phyloP scores from a whole-genome alignment of 2,329 filamentous ascomycete species.

The Apiospora saccharicola region DNA sequence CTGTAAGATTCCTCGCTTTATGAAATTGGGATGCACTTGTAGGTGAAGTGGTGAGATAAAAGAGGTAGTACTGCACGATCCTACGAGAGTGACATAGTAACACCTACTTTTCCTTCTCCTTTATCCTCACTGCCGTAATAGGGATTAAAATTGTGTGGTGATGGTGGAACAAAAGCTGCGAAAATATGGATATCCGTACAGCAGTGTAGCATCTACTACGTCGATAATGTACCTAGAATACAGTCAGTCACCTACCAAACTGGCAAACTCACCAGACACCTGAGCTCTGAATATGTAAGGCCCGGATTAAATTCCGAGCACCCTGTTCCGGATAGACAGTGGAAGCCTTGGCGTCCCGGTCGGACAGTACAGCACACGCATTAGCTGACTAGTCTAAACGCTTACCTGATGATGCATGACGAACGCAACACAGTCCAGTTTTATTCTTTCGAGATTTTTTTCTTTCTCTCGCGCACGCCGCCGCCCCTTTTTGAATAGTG shows the following conservation, averaged over 20 bases:
- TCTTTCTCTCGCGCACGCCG: background rate
- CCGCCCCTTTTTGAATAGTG: background rate
- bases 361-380: background rate
- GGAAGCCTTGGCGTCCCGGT: constrained; percentile 7
- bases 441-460: background rate
- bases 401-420: constrained; percentile 18
- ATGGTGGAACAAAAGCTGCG: background rate
- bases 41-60: background rate
- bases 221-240: background rate
- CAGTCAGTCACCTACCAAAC: background rate
- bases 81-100: background rate
- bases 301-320: constrained; percentile 16
- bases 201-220: constrained; percentile 8
- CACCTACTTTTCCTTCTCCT: background rate
- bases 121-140: background rate
- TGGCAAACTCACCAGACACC: background rate
- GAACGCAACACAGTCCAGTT: constrained; percentile 10
- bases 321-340: background rate
- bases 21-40: background rate
- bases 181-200: background rate
- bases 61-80: background rate
- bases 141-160: background rate
- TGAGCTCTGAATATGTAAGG: constrained; percentile 2
- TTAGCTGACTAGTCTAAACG: constrained; percentile 13
- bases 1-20: constrained; percentile 39